Evolutionary conservation across 208 protist species (phyloP).

Genomic region (Leishmania aethiopica): DNA sequence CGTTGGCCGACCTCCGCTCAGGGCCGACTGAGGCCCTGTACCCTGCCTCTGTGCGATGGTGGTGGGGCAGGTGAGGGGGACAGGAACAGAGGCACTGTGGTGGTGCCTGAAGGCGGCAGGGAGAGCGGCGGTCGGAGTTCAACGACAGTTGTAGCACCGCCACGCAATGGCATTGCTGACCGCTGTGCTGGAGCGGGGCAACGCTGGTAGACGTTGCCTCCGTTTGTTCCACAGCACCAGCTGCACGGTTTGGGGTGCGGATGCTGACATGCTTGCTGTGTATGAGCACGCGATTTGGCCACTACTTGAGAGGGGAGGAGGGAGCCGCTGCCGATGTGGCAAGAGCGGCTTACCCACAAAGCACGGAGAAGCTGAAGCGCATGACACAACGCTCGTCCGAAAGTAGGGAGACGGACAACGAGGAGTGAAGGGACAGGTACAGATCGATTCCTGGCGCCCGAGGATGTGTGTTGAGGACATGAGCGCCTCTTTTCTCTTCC

Average conservation of each 20-base stretch:
- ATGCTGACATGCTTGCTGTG: neutral
- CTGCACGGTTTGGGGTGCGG: neutral
- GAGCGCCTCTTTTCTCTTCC: neutral
- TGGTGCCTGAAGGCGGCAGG: no score
- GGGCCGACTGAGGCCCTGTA: no score
- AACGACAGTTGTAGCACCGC: no score
- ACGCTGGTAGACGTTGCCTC: neutral
- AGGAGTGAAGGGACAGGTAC: neutral
- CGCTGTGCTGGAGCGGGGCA: no score
- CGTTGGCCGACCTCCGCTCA: no score
- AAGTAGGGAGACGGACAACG: neutral
- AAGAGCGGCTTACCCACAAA: neutral
- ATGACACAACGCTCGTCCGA: neutral
- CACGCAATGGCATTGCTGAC: no score
- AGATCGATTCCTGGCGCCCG: neutral
- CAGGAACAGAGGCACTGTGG: no score
- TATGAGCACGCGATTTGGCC: neutral
- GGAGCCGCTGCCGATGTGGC: neutral
- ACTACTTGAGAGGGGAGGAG: neutral
- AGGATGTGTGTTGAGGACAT: neutral
- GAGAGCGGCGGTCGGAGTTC: no score
- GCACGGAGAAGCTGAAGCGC: neutral
- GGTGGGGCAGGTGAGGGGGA: no score
- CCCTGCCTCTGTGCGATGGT: no score
- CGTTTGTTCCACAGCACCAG: neutral